Conservation (phyloP, 148 eudicot genomes). For the Diospyros kaki region DNA sequence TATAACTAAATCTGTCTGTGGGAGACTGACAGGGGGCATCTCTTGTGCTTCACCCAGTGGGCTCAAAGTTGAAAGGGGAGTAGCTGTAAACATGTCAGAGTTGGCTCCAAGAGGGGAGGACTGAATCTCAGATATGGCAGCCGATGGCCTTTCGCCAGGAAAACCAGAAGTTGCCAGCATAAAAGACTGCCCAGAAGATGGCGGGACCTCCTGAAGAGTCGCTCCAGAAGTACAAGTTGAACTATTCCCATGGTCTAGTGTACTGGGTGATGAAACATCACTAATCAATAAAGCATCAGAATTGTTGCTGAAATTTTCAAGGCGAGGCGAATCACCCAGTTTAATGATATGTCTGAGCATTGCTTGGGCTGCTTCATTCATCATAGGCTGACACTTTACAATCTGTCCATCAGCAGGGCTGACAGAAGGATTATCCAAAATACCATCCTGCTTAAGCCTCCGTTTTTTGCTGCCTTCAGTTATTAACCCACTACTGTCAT, state of each 20-base stretch:
- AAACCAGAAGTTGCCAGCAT: conserved; percentile 22
- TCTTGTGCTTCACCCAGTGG: conserved; percentile 29
- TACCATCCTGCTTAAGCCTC: conserved; percentile 37
- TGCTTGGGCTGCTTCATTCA: no score
- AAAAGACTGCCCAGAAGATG: conserved; percentile 27
- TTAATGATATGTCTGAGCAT: no score
- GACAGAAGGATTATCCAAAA: conserved; percentile 13
- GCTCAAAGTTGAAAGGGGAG: conserved; percentile 19
- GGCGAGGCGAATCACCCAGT: no score
- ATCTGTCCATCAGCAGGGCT: conserved; percentile 43
- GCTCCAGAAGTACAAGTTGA: conserved; percentile 24
- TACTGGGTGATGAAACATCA: conserved; percentile 11
- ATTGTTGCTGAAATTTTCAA: no score
- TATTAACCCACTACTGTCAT: conserved; percentile 37
- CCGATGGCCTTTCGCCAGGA: background rate
- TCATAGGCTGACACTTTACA: conserved; percentile 46
- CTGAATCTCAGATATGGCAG: conserved; percentile 20
- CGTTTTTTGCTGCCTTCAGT: conserved; percentile 49
- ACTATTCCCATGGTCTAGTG: conserved; percentile 16
- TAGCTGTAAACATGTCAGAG: conserved; percentile 21
- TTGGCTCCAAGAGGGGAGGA: conserved; percentile 19
- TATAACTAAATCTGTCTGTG: conserved; percentile 24
- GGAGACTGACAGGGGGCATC: conserved; percentile 22
- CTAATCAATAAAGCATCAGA: no score
- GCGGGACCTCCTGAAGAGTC: conserved; percentile 50